A percentile compares a stretch with the other conserved stretches of the same genome.
Conservation (phyloP, 208 protist genomes). For the Trypanosomatidae sp. region DNA sequence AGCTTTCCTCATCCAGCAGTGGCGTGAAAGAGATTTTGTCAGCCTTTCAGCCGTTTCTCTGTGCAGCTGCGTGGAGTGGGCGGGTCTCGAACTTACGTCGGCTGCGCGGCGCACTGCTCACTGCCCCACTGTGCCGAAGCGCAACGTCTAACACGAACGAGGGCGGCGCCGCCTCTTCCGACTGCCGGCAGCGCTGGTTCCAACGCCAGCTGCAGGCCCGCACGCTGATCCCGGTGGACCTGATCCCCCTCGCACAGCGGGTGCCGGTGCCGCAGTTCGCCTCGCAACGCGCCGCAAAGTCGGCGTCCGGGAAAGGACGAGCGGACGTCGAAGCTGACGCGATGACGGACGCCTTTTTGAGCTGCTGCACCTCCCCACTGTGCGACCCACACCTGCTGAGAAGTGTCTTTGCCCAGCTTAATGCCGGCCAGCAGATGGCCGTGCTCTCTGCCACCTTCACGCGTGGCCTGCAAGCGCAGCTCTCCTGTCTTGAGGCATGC, state of each 20-base stretch:
- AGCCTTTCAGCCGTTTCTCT: no score
- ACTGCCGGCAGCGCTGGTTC: conserved; percentile 21
- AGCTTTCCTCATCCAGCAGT: no score
- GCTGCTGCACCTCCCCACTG: conserved; percentile 18
- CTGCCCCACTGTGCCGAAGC: no score
- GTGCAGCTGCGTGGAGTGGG: no score
- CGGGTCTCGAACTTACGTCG: no score
- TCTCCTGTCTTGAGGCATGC: background rate
- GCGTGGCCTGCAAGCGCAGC: background rate
- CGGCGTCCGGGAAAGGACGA: no score
- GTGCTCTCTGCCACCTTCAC: conserved; percentile 1
- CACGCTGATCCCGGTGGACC: conserved; percentile 21
- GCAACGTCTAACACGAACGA: no score
- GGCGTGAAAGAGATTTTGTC: no score
- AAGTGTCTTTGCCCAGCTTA: conserved; percentile 15
- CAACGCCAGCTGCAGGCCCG: conserved; percentile 16
- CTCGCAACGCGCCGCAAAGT: no score
- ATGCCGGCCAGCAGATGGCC: conserved; percentile 16
- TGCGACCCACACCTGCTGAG: conserved; percentile 7
- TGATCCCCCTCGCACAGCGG: conserved; percentile 20
- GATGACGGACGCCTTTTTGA: conserved; percentile 23
- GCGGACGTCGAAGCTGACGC: background rate
- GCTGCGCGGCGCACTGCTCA: no score
- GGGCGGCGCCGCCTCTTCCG: background rate
- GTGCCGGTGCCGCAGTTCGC: background rate